Evolutionary conservation across 108 stramenopile genomes (phyloP).

Genomic region (Pseudonitzschia delicatissima): DNA sequence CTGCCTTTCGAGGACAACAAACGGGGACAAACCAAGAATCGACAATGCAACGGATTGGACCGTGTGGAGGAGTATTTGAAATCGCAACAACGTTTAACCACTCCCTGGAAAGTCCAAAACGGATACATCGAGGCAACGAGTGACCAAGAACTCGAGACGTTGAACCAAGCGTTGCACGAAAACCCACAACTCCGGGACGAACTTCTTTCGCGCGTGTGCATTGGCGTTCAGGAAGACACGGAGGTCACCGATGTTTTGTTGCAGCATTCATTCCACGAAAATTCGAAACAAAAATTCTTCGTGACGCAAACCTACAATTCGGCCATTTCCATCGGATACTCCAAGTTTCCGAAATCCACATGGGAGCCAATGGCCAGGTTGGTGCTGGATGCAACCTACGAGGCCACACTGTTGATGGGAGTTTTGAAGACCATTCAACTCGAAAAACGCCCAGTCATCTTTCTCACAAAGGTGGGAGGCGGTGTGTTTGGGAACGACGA

Average conservation of each 20-base stretch:
- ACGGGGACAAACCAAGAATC: conserved; percentile 6
- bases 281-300: background rate
- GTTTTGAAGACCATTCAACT: conserved; percentile 10
- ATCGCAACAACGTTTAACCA: conserved; percentile 3
- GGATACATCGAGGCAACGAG: too few relatives aligned
- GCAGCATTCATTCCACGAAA: background rate
- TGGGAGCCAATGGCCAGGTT: conserved; percentile 37
- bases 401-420: conserved; percentile 35
- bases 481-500: conserved; percentile 46
- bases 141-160: too few relatives aligned
- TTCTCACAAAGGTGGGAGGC: conserved; percentile 46
- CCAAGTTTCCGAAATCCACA: background rate
- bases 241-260: conserved; percentile 16
- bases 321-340: conserved; percentile 31
- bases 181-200: too few relatives aligned
- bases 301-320: conserved; percentile 41
- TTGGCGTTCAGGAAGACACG: conserved; percentile 9
- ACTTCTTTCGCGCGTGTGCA: too few relatives aligned
- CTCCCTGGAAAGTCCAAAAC: too few relatives aligned
- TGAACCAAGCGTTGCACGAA: too few relatives aligned
- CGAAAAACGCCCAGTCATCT: conserved; percentile 10
- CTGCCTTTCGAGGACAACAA: background rate
- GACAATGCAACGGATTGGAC: conserved; percentile 22
- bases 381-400: conserved; percentile 43
- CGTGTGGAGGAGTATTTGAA: conserved; percentile 17